Evolutionary conservation across 805 yeast genomes (phyloP), one percentile per base, ranked within the genome.

Genomic region (Ascoidea asiatica): DNA sequence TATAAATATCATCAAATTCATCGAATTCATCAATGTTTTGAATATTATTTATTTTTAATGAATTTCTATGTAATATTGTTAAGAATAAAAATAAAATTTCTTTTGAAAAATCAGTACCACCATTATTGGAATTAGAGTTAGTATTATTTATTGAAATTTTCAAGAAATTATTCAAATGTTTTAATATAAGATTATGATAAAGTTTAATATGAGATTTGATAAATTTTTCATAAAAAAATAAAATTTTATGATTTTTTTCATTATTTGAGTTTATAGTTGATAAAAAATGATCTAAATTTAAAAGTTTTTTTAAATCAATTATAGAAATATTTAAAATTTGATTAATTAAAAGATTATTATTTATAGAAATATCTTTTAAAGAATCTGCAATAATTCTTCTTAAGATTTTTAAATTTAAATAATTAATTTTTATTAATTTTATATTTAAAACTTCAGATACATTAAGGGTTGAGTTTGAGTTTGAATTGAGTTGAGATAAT

Each of bases 321-420:
- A 79, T 63, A 0, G 82, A 65, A 0, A 70, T 44, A 21, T 66
- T 67, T 56, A 86, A 66, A 49, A 88, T 81, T 43, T 80, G 87
- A 15, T 61, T 62, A 2, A 86, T 70, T 22, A 70, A 70, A 17
- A 58, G 67, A 44, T 73, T 74, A 40, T 79, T 72, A 48, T 84
- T 79, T 1, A 86, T 82, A n/a, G n/a, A n/a, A n/a, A n/a, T n/a
- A 48, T 73, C 70, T 40, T 81, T 86, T 52, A 72, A 79, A 0
- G 95, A 95, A 54, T 81, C 90, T 2, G 79, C 79, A 2, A 87
- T 68, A 18, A 83, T 69, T 48, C 95, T 68, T 52, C 95, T 68
- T 23, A 84, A 60, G 22, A 76, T 78, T 59, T 92, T 90, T 48
- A 89, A 67, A 33, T 87, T 72, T 41, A 85, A 57, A 58, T 89